Percentiles rank a stretch among this genome's conserved stretches.
These are phyloP conservation scores for Galerina marginata DNA, from an alignment of 768 basidiomycete genomes.

Conservation along the genomic window DNA sequence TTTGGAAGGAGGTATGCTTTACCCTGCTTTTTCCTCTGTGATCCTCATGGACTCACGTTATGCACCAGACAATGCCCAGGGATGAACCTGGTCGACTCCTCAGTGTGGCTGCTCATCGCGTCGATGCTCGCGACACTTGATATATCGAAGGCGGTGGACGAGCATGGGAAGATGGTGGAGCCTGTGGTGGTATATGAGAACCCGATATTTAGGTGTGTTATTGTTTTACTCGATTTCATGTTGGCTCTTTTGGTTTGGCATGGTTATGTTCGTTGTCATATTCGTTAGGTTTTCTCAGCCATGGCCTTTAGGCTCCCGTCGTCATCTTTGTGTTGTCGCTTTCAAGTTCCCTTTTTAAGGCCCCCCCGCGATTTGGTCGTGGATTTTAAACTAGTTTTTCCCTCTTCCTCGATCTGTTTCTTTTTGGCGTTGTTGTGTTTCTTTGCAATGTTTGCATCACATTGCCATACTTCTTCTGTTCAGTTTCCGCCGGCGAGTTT, in stretches of 20 bases:
- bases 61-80: slow-evolving; percentile 27
- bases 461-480: too few species aligned
- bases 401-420: too few species aligned
- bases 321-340: too few species aligned
- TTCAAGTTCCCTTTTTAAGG: too few species aligned
- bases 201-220: slow-evolving; percentile 30
- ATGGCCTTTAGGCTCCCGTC: too few species aligned
- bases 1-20: slow-evolving; percentile 17
- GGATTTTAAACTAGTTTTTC: too few species aligned
- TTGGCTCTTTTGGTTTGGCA: too few species aligned
- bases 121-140: slow-evolving; percentile 21
- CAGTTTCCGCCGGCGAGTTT: too few species aligned
- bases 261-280: too few species aligned
- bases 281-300: background rate
- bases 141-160: slow-evolving; percentile 30
- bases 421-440: too few species aligned
- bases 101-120: slow-evolving; percentile 26
- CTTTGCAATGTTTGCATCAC: too few species aligned
- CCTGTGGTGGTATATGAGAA: slow-evolving; percentile 31
- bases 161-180: slow-evolving; percentile 28
- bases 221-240: background rate
- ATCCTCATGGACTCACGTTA: background rate
- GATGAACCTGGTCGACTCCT: slow-evolving; percentile 28
- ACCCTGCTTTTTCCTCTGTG: background rate
- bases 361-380: too few species aligned